Evolutionary conservation across 345 rosid species (phyloP), one percentile per base, ranked within the genome.

Genomic region (Ricinus communis): DNA sequence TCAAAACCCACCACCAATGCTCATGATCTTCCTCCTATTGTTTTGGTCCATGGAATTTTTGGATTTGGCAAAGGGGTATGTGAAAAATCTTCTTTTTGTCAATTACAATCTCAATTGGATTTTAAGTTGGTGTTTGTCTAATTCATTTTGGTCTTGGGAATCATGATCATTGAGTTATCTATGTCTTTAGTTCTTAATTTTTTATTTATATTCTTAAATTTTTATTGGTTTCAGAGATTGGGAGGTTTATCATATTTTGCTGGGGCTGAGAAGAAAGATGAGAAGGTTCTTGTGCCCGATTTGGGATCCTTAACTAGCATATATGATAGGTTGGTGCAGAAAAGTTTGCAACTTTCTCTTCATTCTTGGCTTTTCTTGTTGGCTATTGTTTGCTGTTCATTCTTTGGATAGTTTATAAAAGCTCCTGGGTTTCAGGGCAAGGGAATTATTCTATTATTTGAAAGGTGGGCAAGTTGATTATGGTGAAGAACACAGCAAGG

Each of bases 1-100:
- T 56, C 54, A 9, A 14, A 16, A 24, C 8, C n/a, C n/a, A 54
- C 78, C 24, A 69, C 77, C 24, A 69, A 66, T 59, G 76, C 50
- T 57, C 73, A 43, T 76, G 83, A 72, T 76, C 52, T 93, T 77
- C 90, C 96, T 80, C 98, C 98, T 24, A 91, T 96, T 71, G 99
- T 96, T 43, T 62, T 96, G 57, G 93, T 96, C 31, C 99, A 96
- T 81, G 99, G 99, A 55, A 93, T 96, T 82, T 96, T 96, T 60
- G 99, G 99, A 65, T 96, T 96, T 80, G 99, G 99, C 19, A 87
- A 96, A 85, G 99, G 98, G 88, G 98, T 96, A 71, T 36, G 77
- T 62, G 46, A 22, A 38, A 22, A 1, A 33, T 65, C 50, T 43
- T 13, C 40, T n/a, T 11, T 30, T 15, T 54, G 10, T 31, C 25